A percentile compares a stretch with the other conserved stretches of the same genome.
Evolutionary conservation across 1,284 basidiomycete species (phyloP).

Genomic region (Volvariella surrecta): DNA sequence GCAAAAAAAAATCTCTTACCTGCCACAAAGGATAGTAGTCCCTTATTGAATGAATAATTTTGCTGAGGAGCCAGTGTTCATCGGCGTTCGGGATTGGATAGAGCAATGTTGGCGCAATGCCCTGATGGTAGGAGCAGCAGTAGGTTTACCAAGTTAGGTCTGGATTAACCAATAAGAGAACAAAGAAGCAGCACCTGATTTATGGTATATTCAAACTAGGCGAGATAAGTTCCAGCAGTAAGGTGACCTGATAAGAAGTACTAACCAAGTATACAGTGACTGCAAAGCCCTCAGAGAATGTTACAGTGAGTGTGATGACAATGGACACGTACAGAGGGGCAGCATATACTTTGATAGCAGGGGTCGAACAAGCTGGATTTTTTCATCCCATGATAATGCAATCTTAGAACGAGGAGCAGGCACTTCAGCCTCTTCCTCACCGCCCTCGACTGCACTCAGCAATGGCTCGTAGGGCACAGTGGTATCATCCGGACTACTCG

Average conservation of each 20-base stretch:
- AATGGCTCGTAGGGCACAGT: slow-evolving; percentile 45
- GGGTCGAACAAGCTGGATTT: slow-evolving; percentile 69
- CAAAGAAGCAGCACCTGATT: slow-evolving; percentile 52
- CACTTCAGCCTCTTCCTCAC: slow-evolving; percentile 26
- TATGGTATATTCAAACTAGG: slow-evolving; percentile 86
- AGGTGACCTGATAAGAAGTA: slow-evolving; percentile 9
- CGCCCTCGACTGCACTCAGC: slow-evolving; percentile 34
- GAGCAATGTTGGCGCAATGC: slow-evolving; percentile 84
- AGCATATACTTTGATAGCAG: slow-evolving; percentile 74
- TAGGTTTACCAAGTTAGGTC: background rate
- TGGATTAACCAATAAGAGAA: background rate
- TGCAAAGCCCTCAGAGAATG: slow-evolving; percentile 18
- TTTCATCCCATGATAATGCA: slow-evolving; percentile 58
- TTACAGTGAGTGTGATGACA: background rate
- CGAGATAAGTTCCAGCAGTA: slow-evolving; percentile 4
- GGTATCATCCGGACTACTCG: slow-evolving; percentile 21
- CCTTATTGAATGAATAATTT: slow-evolving; percentile 76
- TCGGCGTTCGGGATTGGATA: slow-evolving; percentile 75
- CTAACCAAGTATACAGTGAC: slow-evolving; percentile 74
- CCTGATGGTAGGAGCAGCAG: slow-evolving; percentile 32
- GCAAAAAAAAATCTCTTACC: slow-evolving; percentile 30
- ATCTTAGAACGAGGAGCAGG: slow-evolving; percentile 24
- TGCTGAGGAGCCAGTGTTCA: slow-evolving; percentile 54
- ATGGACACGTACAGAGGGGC: slow-evolving; percentile 55
- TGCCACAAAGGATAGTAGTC: slow-evolving; percentile 97